Conservation (phyloP, 495 filamentous ascomycete species). For the Paragyromitra xinjiangensis region DNA sequence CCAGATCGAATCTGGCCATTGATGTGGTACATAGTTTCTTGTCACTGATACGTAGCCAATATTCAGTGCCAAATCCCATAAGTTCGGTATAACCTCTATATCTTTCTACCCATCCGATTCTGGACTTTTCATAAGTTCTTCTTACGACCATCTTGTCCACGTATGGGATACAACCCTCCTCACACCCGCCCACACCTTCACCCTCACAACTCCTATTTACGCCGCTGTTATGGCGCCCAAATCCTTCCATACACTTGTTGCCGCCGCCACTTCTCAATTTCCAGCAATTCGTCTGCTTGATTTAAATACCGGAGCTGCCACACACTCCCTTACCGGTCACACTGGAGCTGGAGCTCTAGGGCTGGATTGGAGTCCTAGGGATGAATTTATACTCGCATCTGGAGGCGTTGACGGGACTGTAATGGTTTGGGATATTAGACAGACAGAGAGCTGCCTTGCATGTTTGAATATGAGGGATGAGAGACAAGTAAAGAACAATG, state of each 20-base stretch:
- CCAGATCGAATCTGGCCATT: background rate
- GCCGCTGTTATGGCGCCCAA: slow-evolving; percentile 78
- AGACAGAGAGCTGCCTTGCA: slow-evolving; percentile 74
- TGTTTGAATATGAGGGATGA: slow-evolving; percentile 80
- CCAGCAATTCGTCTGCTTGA: slow-evolving; percentile 82
- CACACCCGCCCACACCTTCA: slow-evolving; percentile 70
- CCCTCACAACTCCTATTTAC: slow-evolving; percentile 75
- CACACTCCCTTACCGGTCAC: slow-evolving; percentile 81
- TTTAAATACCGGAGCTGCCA: slow-evolving; percentile 75
- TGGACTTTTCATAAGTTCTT: slow-evolving; percentile 78
- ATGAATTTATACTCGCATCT: slow-evolving; percentile 80
- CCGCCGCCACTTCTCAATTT: slow-evolving; percentile 84
- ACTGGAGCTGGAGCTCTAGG: slow-evolving; percentile 71
- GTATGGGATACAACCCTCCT: slow-evolving; percentile 75
- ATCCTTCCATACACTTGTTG: slow-evolving; percentile 76
- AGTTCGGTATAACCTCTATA: slow-evolving; percentile 81
- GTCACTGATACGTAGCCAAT: background rate
- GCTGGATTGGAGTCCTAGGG: slow-evolving; percentile 78
- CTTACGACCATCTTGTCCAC: slow-evolving; percentile 85
- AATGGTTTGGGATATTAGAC: slow-evolving; percentile 84
- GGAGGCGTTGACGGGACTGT: slow-evolving; percentile 80
- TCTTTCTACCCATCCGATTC: slow-evolving; percentile 90
- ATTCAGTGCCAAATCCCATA: slow-evolving; percentile 65
- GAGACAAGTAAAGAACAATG: slow-evolving; percentile 65
- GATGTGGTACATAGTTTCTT: background rate